Evolutionary conservation across 768 basidiomycete genomes (phyloP).

Genomic region (Peribolospora baueri): DNA sequence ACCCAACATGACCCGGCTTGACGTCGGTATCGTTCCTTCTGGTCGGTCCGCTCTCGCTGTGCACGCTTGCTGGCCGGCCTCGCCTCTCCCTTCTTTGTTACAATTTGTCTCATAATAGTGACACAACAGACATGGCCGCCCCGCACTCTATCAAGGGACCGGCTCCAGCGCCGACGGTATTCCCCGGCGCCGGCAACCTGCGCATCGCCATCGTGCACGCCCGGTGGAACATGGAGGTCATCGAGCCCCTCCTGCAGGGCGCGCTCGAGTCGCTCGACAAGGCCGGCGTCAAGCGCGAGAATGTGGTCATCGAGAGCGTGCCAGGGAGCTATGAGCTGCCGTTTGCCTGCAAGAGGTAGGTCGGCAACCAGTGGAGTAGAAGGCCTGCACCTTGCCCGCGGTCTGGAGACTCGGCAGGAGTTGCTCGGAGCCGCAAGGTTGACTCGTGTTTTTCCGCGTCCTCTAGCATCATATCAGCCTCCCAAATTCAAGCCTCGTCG

Average conservation of each 20-base stretch:
- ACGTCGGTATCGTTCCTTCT: too few species aligned
- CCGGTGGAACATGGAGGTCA: conserved; percentile 79
- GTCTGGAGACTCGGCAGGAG: not conserved
- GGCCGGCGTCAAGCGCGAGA: conserved; percentile 62
- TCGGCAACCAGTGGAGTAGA: conserved; percentile 1
- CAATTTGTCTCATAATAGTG: not conserved
- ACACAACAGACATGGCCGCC: not conserved
- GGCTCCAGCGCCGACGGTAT: conserved; percentile 31
- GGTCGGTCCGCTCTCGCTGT: too few species aligned
- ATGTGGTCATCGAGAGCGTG: conserved; percentile 74
- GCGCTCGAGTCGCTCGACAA: conserved; percentile 54
- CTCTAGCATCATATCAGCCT: conserved; percentile 61
- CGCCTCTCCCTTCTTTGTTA: not conserved
- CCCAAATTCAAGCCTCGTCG: conserved; percentile 52
- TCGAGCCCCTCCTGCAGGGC: conserved; percentile 62
- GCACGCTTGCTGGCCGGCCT: too few species aligned
- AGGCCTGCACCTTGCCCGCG: not conserved
- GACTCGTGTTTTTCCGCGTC: not conserved
- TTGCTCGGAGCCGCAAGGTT: not conserved
- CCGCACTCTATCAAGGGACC: conserved; percentile 42
- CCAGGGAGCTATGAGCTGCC: conserved; percentile 93
- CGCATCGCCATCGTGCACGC: conserved; percentile 85
- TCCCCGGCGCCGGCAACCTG: conserved; percentile 48
- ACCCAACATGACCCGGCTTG: too few species aligned
- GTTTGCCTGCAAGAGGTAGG: conserved; percentile 54